Conservation (phyloP, 345 rosid species). For the Lepidium didymum region DNA sequence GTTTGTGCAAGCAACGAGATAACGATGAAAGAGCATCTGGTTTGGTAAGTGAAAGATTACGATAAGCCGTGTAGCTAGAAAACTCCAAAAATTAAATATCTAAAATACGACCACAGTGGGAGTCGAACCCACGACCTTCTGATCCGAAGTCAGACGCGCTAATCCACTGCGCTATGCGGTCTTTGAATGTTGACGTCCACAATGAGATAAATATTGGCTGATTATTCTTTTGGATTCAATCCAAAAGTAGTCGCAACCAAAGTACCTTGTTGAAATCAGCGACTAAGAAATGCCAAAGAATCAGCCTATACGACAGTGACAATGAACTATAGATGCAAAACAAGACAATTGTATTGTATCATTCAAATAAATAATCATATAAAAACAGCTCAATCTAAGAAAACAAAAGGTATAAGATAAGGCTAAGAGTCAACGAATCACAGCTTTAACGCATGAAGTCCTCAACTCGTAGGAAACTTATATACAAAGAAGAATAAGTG, state of each 20-base stretch:
- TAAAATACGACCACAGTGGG: constrained; percentile 31
- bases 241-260: background rate
- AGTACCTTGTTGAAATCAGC: background rate
- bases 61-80: background rate
- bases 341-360: background rate
- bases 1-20: background rate
- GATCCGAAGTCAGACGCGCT: constrained; percentile 99
- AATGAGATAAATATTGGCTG: fast-evolving
- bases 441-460: background rate
- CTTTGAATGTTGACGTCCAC: fast-evolving
- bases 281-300: background rate
- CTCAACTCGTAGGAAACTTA: constrained; percentile 9
- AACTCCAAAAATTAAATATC: background rate
- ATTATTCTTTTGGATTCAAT: background rate
- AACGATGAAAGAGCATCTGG: background rate
- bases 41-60: background rate
- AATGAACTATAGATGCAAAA: background rate
- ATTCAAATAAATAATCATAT: background rate
- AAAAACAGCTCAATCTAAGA: background rate
- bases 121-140: constrained; percentile 98
- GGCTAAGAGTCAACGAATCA: constrained; percentile 9
- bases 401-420: background rate
- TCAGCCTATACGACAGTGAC: background rate
- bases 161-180: constrained; percentile 99
- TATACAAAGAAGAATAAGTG: constrained; percentile 14